Evolutionary conservation across 345 rosid genomes (phyloP).

Genomic region (Sapria himalayana): DNA sequence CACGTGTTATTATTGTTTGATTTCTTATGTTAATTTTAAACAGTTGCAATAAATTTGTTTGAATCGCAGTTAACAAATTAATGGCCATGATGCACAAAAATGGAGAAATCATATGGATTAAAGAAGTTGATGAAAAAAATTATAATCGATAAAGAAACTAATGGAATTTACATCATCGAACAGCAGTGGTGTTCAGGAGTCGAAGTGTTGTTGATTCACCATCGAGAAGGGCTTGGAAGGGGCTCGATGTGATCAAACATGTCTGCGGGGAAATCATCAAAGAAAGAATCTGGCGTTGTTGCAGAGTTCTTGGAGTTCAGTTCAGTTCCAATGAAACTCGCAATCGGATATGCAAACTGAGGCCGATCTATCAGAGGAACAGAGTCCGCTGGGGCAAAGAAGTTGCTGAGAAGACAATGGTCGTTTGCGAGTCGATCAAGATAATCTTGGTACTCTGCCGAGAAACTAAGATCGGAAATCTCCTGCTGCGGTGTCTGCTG

Average conservation of each 20-base stretch:
- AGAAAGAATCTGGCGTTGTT: conserved; percentile 25
- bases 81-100: no score
- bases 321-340: no score
- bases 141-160: neutral
- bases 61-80: no score
- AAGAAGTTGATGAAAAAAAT: conserved; percentile 1
- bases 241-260: conserved; percentile 46
- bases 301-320: no score
- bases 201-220: conserved; percentile 7
- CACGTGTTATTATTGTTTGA: no score
- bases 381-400: conserved; percentile 26
- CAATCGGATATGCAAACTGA: conserved; percentile 18
- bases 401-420: conserved; percentile 28
- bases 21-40: no score
- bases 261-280: conserved; percentile 56
- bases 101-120: neutral
- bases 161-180: neutral
- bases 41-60: no score
- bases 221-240: conserved; percentile 27
- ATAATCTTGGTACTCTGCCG: conserved; percentile 34
- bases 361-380: conserved; percentile 16
- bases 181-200: neutral
- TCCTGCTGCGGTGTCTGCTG: conserved; percentile 17
- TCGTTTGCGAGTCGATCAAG: conserved; percentile 36
- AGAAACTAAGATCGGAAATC: conserved; percentile 17